Base-by-base conservation (phyloP, 148 eudicot genomes). In the Amaranthus cruentus region DNA sequence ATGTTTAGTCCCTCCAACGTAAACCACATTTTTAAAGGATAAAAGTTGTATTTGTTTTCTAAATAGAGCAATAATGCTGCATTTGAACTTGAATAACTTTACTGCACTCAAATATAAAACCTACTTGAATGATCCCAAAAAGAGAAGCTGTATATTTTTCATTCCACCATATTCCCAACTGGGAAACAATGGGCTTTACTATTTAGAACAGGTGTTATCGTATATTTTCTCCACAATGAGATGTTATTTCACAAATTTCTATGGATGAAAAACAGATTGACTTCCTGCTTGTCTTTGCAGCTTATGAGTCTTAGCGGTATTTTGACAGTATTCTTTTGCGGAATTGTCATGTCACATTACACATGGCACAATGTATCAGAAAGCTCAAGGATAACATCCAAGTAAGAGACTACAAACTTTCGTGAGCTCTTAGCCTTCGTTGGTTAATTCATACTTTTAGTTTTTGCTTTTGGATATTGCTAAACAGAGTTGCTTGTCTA, bases 291-390 rank as follows among this genome's bases (percentile, higher is more conserved):
- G 50, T 38, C 65, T 67, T 78, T 81, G 89, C 92, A 90, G 96
- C 81, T 90, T 62, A 80, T 88, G 64, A 72, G 72, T 82, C 85
- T 90, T 44, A 90, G 95, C 69, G 95, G 88, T 53, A 90, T 90
- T 66, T 83, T 90, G 77, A 90, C 95, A n/a, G 86, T 82, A 81
- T 79, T 79, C 70, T 79, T 79, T 57, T 68, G 74, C 47, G 81
- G 81, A 14, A 72, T 79, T 79, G 77, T 88, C 72, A 90, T 90
- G 95, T 90, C 95, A 47, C 95, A 90, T 76, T 90, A 90, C 71
- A 90, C 95, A 77, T 90, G 95, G 95, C 91, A 90, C 75, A 90
- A 90, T 67, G 95, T 90, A 50, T 85, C 95, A 6, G 88, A 90
- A 78, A 90, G 87, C 80, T 90, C 95, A 21, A 85, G 96, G 77